These are phyloP conservation scores for Ceriops zippeliana DNA, from an alignment of 345 rosid genomes.

Conservation along the genomic window DNA sequence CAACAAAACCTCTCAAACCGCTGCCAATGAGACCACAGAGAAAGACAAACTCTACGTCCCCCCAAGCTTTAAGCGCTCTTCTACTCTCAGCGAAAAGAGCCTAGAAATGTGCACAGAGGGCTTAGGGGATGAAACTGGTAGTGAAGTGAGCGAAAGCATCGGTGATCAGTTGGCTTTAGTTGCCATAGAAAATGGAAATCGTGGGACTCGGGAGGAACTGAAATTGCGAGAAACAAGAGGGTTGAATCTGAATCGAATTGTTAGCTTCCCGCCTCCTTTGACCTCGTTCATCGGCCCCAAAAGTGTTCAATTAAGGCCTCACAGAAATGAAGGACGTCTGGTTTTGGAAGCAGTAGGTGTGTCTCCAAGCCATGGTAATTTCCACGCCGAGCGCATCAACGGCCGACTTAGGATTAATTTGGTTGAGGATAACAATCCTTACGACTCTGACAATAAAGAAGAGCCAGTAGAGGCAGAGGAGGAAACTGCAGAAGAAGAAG, in stretches of 20 bases:
- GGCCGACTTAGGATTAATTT: constrained; percentile 27
- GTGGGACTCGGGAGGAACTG: background rate
- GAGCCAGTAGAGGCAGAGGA: constrained; percentile 2
- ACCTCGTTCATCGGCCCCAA: constrained; percentile 17
- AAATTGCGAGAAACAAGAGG: background rate
- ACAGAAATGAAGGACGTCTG: constrained; percentile 19
- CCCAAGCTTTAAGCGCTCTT: constrained; percentile 7
- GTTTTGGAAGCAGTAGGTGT: constrained; percentile 23
- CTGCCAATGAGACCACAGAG: background rate
- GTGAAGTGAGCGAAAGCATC: constrained; percentile 10
- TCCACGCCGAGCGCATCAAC: constrained; percentile 22
- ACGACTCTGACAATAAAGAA: background rate
- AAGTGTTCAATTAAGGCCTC: constrained; percentile 18
- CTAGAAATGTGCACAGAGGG: constrained; percentile 27
- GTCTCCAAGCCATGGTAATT: constrained; percentile 3
- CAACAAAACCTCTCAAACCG: background rate
- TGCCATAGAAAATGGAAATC: background rate
- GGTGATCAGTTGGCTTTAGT: constrained; percentile 7
- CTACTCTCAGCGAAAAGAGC: constrained; percentile 19
- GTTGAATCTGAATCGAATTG: constrained; percentile 3
- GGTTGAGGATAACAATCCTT: background rate
- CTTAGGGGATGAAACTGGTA: constrained; percentile 26
- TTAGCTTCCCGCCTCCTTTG: constrained; percentile 27
- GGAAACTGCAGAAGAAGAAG: background rate
- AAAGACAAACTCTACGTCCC: constrained; percentile 10